Evolutionary conservation across 1,284 basidiomycete species (phyloP).

Genomic region (Cryptococcus sp.): DNA sequence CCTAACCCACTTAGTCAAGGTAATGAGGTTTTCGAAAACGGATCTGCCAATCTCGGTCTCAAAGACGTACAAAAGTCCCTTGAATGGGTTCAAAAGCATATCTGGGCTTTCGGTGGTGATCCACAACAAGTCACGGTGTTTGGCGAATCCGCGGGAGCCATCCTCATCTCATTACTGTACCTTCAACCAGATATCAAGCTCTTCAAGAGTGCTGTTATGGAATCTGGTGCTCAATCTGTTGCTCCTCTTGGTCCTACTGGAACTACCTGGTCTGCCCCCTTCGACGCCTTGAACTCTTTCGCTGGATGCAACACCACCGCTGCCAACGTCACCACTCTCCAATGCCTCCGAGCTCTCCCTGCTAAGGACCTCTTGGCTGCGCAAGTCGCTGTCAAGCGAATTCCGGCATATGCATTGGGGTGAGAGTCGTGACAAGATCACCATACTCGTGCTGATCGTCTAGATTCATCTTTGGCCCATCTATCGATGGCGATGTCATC

Average conservation of each 20-base stretch:
- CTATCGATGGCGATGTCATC: slow-evolving; percentile 42
- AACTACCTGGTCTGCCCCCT: slow-evolving; percentile 29
- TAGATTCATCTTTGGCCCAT: slow-evolving; percentile 22
- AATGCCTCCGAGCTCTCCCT: slow-evolving; percentile 33
- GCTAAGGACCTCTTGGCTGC: slow-evolving; percentile 29
- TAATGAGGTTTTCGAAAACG: slow-evolving; percentile 31
- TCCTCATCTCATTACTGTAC: slow-evolving; percentile 33
- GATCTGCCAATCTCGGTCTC: slow-evolving; percentile 43
- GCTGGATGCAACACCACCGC: slow-evolving; percentile 16
- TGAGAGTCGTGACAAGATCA: slow-evolving; percentile 4
- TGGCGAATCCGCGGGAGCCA: slow-evolving; percentile 47
- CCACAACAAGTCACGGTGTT: slow-evolving; percentile 38
- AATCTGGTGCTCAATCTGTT: slow-evolving; percentile 41
- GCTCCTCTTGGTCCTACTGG: slow-evolving; percentile 24
- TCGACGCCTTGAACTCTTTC: slow-evolving; percentile 24
- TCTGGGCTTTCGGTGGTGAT: slow-evolving; percentile 52
- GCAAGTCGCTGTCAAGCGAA: slow-evolving; percentile 13
- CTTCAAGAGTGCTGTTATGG: slow-evolving; percentile 47
- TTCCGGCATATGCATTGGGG: slow-evolving; percentile 1
- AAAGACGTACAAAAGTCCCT: slow-evolving; percentile 50
- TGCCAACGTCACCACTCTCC: slow-evolving; percentile 14
- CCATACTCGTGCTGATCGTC: not conserved
- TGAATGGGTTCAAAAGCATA: slow-evolving; percentile 52
- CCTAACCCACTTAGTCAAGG: slow-evolving; percentile 13
- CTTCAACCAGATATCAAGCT: slow-evolving; percentile 28